These are phyloP conservation scores for Novymonas esmeraldas DNA, from an alignment of 208 protist genomes.

Conservation along the genomic window DNA sequence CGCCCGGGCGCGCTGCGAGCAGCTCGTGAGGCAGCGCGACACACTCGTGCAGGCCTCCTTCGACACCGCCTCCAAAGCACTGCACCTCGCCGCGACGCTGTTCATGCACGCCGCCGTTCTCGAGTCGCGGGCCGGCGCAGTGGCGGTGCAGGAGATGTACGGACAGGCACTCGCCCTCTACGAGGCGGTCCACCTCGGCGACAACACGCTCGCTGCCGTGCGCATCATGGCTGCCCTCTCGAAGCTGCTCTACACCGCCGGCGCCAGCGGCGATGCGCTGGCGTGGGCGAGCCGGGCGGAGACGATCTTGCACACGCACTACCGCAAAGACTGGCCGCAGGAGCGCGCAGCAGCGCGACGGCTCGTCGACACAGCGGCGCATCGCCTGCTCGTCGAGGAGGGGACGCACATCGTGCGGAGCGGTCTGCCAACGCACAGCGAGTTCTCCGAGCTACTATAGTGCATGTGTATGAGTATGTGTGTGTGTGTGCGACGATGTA, in stretches of 20 bases:
- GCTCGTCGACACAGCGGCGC: constrained; percentile 35
- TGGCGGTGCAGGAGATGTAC: constrained; percentile 50
- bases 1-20: neutral
- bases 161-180: constrained; percentile 44
- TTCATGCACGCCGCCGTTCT: constrained; percentile 38
- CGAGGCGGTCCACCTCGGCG: constrained; percentile 40
- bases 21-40: constrained; percentile 26
- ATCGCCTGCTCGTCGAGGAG: constrained; percentile 41
- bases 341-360: constrained; percentile 34
- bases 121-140: constrained; percentile 34
- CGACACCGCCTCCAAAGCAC: constrained; percentile 14
- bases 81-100: constrained; percentile 22
- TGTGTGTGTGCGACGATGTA: neutral
- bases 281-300: constrained; percentile 42
- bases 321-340: constrained; percentile 41
- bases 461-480: neutral
- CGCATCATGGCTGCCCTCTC: constrained; percentile 43
- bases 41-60: constrained; percentile 25
- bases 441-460: constrained; percentile 18
- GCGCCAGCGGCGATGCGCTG: constrained; percentile 53
- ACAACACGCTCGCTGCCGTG: constrained; percentile 32
- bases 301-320: constrained; percentile 32
- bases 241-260: constrained; percentile 49
- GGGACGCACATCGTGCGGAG: constrained; percentile 52
- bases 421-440: constrained; percentile 13